Evolutionary conservation across 306 rosid genomes (phyloP).

Genomic region (Cicer yamashitae): DNA sequence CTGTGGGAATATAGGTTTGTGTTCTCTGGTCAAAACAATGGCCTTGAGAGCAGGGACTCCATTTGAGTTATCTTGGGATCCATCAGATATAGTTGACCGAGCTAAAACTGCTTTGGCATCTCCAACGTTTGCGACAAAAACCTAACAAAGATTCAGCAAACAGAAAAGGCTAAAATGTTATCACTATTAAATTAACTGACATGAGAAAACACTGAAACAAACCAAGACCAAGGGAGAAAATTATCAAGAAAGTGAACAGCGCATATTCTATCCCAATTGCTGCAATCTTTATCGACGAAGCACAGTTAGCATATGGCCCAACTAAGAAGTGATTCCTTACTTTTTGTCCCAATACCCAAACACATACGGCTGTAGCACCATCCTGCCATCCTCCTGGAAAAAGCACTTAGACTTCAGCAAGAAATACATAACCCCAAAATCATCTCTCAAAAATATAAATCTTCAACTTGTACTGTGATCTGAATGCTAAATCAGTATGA

Average conservation of each 20-base stretch:
- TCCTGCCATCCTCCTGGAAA: slow-evolving; percentile 91
- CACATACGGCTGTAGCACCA: slow-evolving; percentile 91
- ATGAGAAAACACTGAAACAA: slow-evolving; percentile 1
- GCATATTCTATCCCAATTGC: slow-evolving; percentile 1
- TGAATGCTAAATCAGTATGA: slow-evolving; percentile 2
- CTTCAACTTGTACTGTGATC: not conserved
- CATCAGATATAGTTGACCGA: slow-evolving; percentile 62
- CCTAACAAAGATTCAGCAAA: slow-evolving; percentile 55
- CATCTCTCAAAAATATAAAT: slow-evolving; percentile 29
- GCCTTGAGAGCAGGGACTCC: slow-evolving; percentile 65
- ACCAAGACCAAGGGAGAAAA: slow-evolving; percentile 29
- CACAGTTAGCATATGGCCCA: not conserved
- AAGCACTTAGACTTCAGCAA: slow-evolving; percentile 41
- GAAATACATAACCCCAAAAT: slow-evolving; percentile 42
- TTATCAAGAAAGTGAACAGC: slow-evolving; percentile 8
- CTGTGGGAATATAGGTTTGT: slow-evolving; percentile 85
- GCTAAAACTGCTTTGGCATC: slow-evolving; percentile 94
- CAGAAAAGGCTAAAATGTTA: slow-evolving; percentile 18
- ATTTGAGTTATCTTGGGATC: slow-evolving; percentile 53
- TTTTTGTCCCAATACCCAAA: slow-evolving; percentile 81
- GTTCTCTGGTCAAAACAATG: slow-evolving; percentile 91
- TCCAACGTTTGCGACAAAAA: slow-evolving; percentile 83
- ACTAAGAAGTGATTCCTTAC: slow-evolving; percentile 45
- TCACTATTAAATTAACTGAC: not conserved
- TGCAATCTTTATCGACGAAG: slow-evolving; percentile 17